Base-by-base conservation (phyloP, 805 yeast genomes). In the Debaryomyces castellii region DNA sequence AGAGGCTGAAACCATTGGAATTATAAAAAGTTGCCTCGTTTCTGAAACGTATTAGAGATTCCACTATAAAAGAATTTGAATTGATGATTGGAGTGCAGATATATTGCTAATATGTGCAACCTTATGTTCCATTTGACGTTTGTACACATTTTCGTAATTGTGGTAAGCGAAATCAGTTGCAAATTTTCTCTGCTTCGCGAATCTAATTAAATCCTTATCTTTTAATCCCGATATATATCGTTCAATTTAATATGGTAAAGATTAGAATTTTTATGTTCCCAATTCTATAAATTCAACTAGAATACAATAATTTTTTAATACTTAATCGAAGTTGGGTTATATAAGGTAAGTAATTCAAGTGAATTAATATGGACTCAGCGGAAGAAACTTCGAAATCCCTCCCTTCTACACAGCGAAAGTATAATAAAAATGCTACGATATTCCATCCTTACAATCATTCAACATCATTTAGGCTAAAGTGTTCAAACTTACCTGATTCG, bases 371-470 rank as follows among this genome's bases (percentile, higher is more conserved):
- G 5, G 6, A 28, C 16, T 16, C 16, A 14, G 36, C 7, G 21
- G 45, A 36, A 34, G 45, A 17, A 18, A 16, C 2, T 11, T 16
- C 11, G 14, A 34, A 34, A 24, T n/a, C 18, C 39, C 14, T 39
- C 23, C 37, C 39, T 22, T 32, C 38, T 2, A 18, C 20, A 5
- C 12, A 30, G 5, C 43, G 33, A n/a, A 43, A 18, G 28, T 55
- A 42, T 40, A 58, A 59, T 38, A 58, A 53, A 40, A 53, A 58
- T 51, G 64, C 62, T 7, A 45, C 36, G 33, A 57, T 62, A 1
- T 59, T 59, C 38, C 20, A 53, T 18, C 63, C 63, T 28, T 35
- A 45, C 17, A 23, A 36, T 7, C n/a, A 35, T n/a, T 20, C 23
- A n/a, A 25, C 17, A 22, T 14, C 44, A 22, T 37, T 39, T 23